Conservation (phyloP, 108 stramenopile genomes). For the Nitzschia palea region DNA sequence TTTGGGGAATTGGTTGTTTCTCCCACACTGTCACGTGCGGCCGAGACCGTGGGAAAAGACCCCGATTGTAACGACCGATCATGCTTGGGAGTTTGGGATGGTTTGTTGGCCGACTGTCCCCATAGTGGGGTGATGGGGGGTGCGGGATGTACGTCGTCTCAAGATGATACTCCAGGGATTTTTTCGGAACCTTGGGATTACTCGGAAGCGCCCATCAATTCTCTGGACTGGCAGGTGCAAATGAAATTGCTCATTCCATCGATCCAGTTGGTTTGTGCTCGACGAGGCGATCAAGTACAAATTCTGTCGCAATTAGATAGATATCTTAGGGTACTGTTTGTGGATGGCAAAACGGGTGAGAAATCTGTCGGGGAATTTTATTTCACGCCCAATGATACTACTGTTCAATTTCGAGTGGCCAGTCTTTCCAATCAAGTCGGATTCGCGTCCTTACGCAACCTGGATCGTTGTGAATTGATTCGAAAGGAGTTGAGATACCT, state of each 20-base stretch:
- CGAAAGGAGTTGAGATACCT: conserved; percentile 71
- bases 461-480: conserved; percentile 70
- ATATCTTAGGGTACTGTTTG: conserved; percentile 66
- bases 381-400: conserved; percentile 80
- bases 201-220: conserved; percentile 44
- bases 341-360: conserved; percentile 60
- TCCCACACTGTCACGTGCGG: conserved; percentile 25
- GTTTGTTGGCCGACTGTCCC: conserved; percentile 51
- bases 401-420: conserved; percentile 79
- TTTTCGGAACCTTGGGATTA: conserved; percentile 65
- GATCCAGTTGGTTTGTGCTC: conserved; percentile 35
- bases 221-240: conserved; percentile 48
- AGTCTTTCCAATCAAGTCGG: background rate
- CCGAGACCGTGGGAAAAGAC: conserved; percentile 84
- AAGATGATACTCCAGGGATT: conserved; percentile 82
- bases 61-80: conserved; percentile 58
- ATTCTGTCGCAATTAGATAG: conserved; percentile 52
- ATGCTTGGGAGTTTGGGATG: conserved; percentile 89
- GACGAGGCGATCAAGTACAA: conserved; percentile 53
- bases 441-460: conserved; percentile 40
- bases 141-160: conserved; percentile 74
- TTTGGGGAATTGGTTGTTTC: too few species aligned
- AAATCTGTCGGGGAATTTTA: conserved; percentile 80
- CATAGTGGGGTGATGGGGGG: conserved; percentile 22
- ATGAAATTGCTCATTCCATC: conserved; percentile 57